A percentile compares a stretch with the other conserved stretches of the same genome.
These are phyloP conservation scores for Herpomyces periplanetae DNA, from an alignment of 2,329 filamentous ascomycete genomes.

Conservation along the genomic window DNA sequence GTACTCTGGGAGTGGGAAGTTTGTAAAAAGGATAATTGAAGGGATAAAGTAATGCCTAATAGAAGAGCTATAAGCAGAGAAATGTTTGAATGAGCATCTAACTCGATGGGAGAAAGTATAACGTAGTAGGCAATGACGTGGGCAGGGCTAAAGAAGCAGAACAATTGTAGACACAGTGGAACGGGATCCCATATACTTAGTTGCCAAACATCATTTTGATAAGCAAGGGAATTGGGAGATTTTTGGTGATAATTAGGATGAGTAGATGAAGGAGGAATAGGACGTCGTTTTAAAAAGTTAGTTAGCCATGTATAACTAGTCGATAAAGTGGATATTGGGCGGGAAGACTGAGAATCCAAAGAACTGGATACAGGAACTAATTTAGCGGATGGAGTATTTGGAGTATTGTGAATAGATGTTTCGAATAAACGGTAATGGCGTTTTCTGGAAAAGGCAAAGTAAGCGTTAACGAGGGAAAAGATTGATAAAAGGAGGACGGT, in stretches of 20 bases:
- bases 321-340: slow-evolving; percentile 34
- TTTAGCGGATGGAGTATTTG: slow-evolving; percentile 44
- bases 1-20: slow-evolving; percentile 39
- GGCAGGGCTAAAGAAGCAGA: slow-evolving; percentile 66
- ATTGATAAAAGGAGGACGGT: slow-evolving; percentile 25
- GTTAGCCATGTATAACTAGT: too few species aligned
- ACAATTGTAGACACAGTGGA: slow-evolving; percentile 37
- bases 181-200: slow-evolving; percentile 71
- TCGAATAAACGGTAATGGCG: slow-evolving; percentile 75
- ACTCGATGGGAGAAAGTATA: slow-evolving; percentile 32
- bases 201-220: slow-evolving; percentile 66
- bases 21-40: slow-evolving; percentile 32
- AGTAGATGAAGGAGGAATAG: slow-evolving; percentile 19
- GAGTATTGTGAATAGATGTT: slow-evolving; percentile 30
- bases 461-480: slow-evolving; percentile 31
- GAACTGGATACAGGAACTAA: slow-evolving; percentile 62
- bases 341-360: slow-evolving; percentile 29
- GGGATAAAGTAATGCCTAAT: slow-evolving; percentile 30
- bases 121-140: slow-evolving; percentile 71
- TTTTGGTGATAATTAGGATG: slow-evolving; percentile 36
- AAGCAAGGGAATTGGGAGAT: slow-evolving; percentile 29
- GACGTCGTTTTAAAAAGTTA: too few species aligned
- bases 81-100: slow-evolving; percentile 45
- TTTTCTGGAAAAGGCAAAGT: slow-evolving; percentile 41
- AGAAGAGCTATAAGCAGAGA: slow-evolving; percentile 50